phyloP scores from a whole-genome alignment of 495 filamentous ascomycete genomes.

The Xylaria longipes region DNA sequence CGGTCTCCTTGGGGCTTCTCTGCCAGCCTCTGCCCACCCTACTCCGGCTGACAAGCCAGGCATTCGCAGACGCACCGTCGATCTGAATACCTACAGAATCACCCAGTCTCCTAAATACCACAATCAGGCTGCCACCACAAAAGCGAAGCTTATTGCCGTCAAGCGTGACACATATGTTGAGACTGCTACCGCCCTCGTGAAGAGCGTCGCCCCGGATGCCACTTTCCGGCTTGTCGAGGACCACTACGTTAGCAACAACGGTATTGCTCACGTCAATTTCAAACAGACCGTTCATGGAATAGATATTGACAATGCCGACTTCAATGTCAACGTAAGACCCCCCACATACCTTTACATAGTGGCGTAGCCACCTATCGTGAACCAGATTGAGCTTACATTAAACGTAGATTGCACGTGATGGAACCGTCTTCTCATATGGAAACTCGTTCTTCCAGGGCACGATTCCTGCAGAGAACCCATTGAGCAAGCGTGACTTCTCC shows the following conservation, averaged over 20 bases:
- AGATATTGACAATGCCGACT: slow-evolving; percentile 62
- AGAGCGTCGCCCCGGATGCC: slow-evolving; percentile 35
- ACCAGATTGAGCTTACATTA: slow-evolving; percentile 26
- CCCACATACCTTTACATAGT: background rate
- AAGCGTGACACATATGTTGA: slow-evolving; percentile 43
- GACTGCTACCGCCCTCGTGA: slow-evolving; percentile 43
- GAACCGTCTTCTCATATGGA: slow-evolving; percentile 52
- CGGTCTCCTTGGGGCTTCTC: slow-evolving; percentile 43
- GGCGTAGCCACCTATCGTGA: background rate
- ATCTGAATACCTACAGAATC: slow-evolving; percentile 41
- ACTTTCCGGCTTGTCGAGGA: slow-evolving; percentile 52
- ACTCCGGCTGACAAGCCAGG: slow-evolving; percentile 30
- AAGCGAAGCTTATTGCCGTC: slow-evolving; percentile 31
- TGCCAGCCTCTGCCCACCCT: slow-evolving; percentile 38
- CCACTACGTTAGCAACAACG: slow-evolving; percentile 54
- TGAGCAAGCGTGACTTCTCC: slow-evolving; percentile 43
- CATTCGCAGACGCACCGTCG: slow-evolving; percentile 42
- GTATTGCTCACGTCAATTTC: slow-evolving; percentile 60
- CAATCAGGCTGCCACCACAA: slow-evolving; percentile 29
- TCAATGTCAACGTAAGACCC: slow-evolving; percentile 59
- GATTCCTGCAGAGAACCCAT: slow-evolving; percentile 41
- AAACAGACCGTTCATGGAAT: slow-evolving; percentile 59
- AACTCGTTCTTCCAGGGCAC: slow-evolving; percentile 49
- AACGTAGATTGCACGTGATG: slow-evolving; percentile 45
- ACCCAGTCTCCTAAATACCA: slow-evolving; percentile 40